phyloP scores from a whole-genome alignment of 2,329 filamentous ascomycete species.

The Atkinsonella hypoxylon region DNA sequence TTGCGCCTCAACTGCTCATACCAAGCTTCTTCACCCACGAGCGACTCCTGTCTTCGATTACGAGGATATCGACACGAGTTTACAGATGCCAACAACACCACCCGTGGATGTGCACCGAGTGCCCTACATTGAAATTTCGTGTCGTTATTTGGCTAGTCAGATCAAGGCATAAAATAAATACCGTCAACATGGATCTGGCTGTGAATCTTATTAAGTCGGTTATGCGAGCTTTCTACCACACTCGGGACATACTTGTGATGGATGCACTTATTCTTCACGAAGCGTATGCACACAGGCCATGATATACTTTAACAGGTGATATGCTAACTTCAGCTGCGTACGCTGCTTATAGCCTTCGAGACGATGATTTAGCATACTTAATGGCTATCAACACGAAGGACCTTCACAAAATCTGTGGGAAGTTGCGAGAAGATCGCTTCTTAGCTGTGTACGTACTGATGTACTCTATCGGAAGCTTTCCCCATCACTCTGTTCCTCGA shows the following conservation, averaged over 20 bases:
- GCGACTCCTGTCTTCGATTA: too few species aligned
- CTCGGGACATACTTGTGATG: conserved; percentile 71
- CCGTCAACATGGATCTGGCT: conserved; percentile 36
- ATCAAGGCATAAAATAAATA: background rate
- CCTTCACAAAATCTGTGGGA: conserved; percentile 78
- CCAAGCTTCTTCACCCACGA: too few species aligned
- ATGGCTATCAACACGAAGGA: conserved; percentile 87
- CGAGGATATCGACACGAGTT: too few species aligned
- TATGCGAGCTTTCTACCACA: conserved; percentile 76
- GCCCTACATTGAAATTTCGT: background rate
- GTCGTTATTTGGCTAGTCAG: background rate
- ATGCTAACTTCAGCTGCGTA: background rate
- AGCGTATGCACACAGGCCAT: conserved; percentile 39
- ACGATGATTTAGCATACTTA: conserved; percentile 77
- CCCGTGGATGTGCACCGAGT: background rate
- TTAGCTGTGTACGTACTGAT: conserved; percentile 54
- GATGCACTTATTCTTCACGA: conserved; percentile 81
- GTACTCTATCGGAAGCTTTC: background rate
- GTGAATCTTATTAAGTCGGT: conserved; percentile 76
- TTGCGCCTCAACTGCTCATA: too few species aligned
- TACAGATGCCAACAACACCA: too few species aligned
- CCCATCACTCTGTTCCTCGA: background rate
- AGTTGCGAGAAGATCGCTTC: conserved; percentile 75
- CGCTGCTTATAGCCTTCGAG: conserved; percentile 57
- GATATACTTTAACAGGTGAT: background rate